Percentiles rank a stretch among this genome's conserved stretches.
Conservation (phyloP, 176 grass and related monocot species). For the Oryza australiensis region DNA sequence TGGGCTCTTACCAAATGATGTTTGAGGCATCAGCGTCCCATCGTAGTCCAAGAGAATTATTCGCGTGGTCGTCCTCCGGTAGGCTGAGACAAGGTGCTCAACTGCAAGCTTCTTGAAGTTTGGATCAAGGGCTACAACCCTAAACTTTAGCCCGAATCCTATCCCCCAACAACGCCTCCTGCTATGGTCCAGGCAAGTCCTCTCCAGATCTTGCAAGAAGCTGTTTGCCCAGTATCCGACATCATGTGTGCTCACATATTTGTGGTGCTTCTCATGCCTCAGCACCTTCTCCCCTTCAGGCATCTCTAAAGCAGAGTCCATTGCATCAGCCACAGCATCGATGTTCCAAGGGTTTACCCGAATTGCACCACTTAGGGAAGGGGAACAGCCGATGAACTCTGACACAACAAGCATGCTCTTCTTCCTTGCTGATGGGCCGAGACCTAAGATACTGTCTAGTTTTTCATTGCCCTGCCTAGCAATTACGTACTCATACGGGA, state of each 20-base stretch:
- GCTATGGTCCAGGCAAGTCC: constrained; percentile 77
- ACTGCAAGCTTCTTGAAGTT: constrained; percentile 88
- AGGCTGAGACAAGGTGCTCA: constrained; percentile 83
- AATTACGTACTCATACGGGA: constrained; percentile 90
- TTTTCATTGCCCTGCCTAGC: constrained; percentile 79
- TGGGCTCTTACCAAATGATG: constrained; percentile 69
- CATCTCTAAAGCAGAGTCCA: constrained; percentile 81
- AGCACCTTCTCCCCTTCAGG: constrained; percentile 71
- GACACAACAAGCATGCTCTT: constrained; percentile 92
- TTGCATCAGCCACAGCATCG: constrained; percentile 82
- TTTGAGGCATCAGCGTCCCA: constrained; percentile 85
- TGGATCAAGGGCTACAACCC: constrained; percentile 83
- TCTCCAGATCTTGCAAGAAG: constrained; percentile 83
- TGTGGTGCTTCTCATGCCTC: constrained; percentile 83
- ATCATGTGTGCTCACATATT: constrained; percentile 87
- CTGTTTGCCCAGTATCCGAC: constrained; percentile 96
- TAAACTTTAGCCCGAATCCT: constrained; percentile 82
- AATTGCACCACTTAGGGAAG: constrained; percentile 80
- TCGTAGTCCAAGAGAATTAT: constrained; percentile 88
- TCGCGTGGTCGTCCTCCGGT: constrained; percentile 52
- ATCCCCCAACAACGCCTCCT: constrained; percentile 86
- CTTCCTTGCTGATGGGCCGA: constrained; percentile 47
- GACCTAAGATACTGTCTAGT: constrained; percentile 64
- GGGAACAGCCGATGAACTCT: constrained; percentile 91
- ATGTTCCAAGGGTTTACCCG: constrained; percentile 95